Evolutionary conservation across 805 yeast genomes (phyloP), one percentile per base, ranked within the genome.

Genomic region (Yamadazyma paraphyllophila): DNA sequence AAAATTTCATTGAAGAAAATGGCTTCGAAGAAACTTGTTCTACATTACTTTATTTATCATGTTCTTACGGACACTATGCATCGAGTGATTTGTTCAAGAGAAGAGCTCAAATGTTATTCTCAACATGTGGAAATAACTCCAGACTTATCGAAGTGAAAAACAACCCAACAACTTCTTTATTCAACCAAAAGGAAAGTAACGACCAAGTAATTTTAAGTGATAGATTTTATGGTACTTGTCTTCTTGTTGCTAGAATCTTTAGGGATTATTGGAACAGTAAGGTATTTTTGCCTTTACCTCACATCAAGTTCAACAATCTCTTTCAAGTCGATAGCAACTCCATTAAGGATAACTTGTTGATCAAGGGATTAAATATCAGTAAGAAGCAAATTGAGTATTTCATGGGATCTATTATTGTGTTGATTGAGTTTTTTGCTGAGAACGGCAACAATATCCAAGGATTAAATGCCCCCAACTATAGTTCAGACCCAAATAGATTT

Each of bases 1-100:
- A 82, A 43, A 77, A 83, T 42, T 88, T 88, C 59, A 80, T 84
- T 13, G 77, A 79, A 39, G 84, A 86, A 44, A 90, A 89, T 61
- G 97, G 98, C 5, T 77, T 83, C 42, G 82, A 87, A 43, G 99
- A 95, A 62, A 83, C 96, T 3, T 92, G 97, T 59, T 84, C 96
- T 0, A 83, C 94, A 1, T 86, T 97, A 9, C 72, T 94, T 41
- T 85, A 86, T 52, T 81, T 89, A 43, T 87, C 96, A 1, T 86
- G 96, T 58, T 82, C 88, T 45, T 79, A 79, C 52, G 81, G 82
- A 4, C 61, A 60, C 47, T 63, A 63, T 46, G 77, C 80, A 49
- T 67, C 92, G 0, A 86, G 63, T 43, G 74, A 67, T 50, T 45
- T 56, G 62, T 53, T 63, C 54, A 73, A 71, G 50, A 69, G 70